phyloP scores from a whole-genome alignment of 2,329 filamentous ascomycete genomes.

The Paraphaeosphaeria minitans region DNA sequence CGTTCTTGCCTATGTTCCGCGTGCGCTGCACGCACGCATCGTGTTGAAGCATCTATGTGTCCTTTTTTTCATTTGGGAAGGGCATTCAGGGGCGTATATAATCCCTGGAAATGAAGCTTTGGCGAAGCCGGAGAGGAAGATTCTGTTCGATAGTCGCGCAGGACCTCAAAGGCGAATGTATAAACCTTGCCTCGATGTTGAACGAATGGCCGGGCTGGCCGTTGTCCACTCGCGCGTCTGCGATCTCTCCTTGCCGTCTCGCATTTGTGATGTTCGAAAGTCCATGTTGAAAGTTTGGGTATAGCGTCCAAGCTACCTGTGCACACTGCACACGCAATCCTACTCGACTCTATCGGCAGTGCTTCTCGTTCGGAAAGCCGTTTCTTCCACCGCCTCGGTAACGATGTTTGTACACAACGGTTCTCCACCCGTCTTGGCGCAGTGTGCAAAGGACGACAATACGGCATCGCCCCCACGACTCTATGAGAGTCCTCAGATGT shows the following conservation, averaged over 20 bases:
- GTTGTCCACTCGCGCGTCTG: background rate
- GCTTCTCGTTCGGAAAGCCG: background rate
- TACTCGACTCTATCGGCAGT: background rate
- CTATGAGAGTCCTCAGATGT: background rate
- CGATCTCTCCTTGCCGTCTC: background rate
- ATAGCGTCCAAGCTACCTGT: background rate
- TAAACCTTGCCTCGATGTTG: background rate
- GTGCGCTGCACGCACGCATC: constrained; percentile 6
- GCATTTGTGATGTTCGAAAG: background rate
- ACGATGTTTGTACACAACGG: background rate
- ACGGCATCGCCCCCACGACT: no score
- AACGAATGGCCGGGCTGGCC: background rate
- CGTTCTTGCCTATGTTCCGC: constrained; percentile 6
- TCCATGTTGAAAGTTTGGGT: background rate
- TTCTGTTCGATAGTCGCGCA: background rate
- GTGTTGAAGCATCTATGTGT: constrained; percentile 2
- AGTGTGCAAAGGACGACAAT: no score
- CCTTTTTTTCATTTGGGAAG: background rate
- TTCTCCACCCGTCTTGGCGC: background rate
- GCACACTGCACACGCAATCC: background rate
- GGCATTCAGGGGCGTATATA: background rate
- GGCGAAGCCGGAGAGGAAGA: background rate
- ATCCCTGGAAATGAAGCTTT: background rate
- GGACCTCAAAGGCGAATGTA: background rate
- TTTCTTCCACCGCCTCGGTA: background rate